Base-by-base conservation (phyloP, 2,329 filamentous ascomycete species). In the Lizonia empirigonia region DNA sequence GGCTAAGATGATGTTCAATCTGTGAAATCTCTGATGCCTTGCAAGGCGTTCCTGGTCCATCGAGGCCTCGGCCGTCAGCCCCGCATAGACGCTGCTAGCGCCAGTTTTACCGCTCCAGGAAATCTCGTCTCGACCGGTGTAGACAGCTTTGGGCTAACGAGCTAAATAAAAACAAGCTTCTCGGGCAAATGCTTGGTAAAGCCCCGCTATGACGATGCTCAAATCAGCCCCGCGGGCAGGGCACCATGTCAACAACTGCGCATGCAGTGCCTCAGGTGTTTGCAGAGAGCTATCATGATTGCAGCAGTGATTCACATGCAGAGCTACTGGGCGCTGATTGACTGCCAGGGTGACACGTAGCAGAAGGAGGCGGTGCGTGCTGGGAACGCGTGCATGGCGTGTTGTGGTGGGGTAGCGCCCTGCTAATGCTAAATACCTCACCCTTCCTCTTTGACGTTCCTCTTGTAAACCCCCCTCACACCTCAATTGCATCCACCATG, bases 401-500 rank as follows among this genome's bases (percentile, higher is more conserved):
- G 56, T 54, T 26, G 26, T 40, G 34, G 49, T 46, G 49, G 49
- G 49, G 49, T 55, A 53, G 44, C 39, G 19, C 38, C 23, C 37
- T 23, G 24, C 19, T 19, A 19, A 16, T 38, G 18, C 35, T 47
- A 52, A 52, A 52, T 52, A 32, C 49, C 49, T 47, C 49, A 44
- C 40, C 33, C 37, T 59, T 18, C 45, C 32, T 29, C 13, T 47
- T 22, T 13, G 24, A 20, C 39, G 45, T 22, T 30, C 27, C 12
- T 16, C 23, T 20, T 27, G 16, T 5, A 41, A 18, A 5, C 15
- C n/a, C 34, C 16, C 37, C 26, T 35, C 24, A 45, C 41, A 18
- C 34, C n/a, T 23, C 19, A 55, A 41, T 38, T 52, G 44, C 22
- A 23, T 34, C 12, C 42, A 74, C 32, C 42, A 81, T 81, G 79